Evolutionary conservation across 2,329 filamentous ascomycete genomes (phyloP), one percentile per base, ranked within the genome.

Genomic region (Monilinia fructigena): DNA sequence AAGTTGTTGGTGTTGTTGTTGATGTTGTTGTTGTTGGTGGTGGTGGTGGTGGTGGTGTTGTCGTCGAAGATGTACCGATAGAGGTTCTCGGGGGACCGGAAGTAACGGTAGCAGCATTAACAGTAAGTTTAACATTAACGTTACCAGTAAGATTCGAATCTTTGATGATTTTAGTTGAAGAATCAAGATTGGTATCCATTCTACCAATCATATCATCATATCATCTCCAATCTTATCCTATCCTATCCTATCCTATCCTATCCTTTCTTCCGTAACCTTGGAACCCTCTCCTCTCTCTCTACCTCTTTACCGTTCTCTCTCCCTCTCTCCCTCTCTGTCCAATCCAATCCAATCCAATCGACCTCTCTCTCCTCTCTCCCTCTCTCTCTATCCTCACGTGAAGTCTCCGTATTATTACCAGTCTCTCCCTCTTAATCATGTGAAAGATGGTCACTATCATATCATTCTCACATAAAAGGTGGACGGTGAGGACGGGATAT

Each of bases 401-500:
- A 16, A 42, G 4, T 16, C 12, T 42, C 12, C 40, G 12, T 16
- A 42, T 16, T 42, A 14, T 14, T 42, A 14, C 5, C 5, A 14
- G 12, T 42, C 2, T 42, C 12, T 16, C 12, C 12, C 40, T 16
- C 40, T 16, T 16, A 26, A 35, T 47, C 26, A 40, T n/a, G 16
- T 59, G 42, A 59, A 28, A 48, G 48, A 18, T 48, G 26, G 16
- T 47, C 1, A 18, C 48, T n/a, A 40, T 47, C 28, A 18, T 14
- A 3, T 35, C 28, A 47, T 59, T n/a, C 26, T 18, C 42, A 16
- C 16, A 20, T 23, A 16, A 59, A 59, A 61, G 58, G 58, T 61
- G 58, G 58, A 61, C 58, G 45, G 58, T 26, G n/a, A 61, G 31
- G 45, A 40, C 58, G 58, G 45, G 26, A 20, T 26, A 5, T 60